Evolutionary conservation across 1,139 yeast genomes (phyloP), one percentile per base, ranked within the genome.

Genomic region (Lizanozyma gosingica): DNA sequence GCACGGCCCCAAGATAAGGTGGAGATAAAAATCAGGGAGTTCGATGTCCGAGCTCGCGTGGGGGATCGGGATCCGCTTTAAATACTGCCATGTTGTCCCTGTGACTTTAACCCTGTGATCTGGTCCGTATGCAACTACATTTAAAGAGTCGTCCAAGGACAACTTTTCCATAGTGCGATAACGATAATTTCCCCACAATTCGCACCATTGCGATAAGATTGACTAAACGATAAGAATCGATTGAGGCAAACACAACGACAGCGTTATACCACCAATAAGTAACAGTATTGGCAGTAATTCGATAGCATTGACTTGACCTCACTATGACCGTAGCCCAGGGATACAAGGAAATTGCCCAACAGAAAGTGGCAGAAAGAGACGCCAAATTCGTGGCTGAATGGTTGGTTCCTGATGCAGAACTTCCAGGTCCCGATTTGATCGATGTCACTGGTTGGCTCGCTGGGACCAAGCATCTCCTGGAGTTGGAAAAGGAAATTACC

Each of bases 381-480:
- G 46, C 59, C 4, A 57, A 60, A 38, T 62, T 69, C 52, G 52
- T 57, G 35, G 47, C 56, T 4, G 65, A 68, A 43, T 71, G 75
- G 75, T 46, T 67, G 33, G 51, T 67, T 11, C 66, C 71, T 3
- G 54, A 56, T 18, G 52, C 51, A 3, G 43, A 60, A 34, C 59
- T 71, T 32, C 67, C 71, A 2, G 35, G 43, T 8, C 36, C 44
- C 1, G 53, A 53, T 2, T 53, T 53, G 11, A 59, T 54, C 40
- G 72, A 67, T 45, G 75, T 70, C 3, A 47, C 60, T 8, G 39
- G 46, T 2, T 69, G 65, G 60, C 69, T 71, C 33, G 48, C 46
- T 3, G 47, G 52, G 14, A 40, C 58, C 41, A 52, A 62, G 39
- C 39, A 46, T 38, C 54, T 67, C 18, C 42, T 56, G 2, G 40